phyloP scores from a whole-genome alignment of 371 early-diverging fungal species.

The Apophysomyces trapeziformis region DNA sequence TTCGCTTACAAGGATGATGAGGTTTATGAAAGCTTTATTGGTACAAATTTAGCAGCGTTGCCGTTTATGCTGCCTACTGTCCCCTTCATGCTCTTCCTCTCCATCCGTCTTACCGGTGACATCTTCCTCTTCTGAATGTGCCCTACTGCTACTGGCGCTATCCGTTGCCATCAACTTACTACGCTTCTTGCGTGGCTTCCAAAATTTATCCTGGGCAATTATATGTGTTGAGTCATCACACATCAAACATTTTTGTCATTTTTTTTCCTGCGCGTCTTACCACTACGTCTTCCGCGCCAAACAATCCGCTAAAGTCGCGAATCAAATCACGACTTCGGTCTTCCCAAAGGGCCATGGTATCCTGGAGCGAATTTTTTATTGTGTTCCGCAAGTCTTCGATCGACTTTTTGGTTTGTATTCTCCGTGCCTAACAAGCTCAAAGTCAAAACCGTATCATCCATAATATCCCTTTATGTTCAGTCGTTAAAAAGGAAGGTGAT shows the following conservation, averaged over 20 bases:
- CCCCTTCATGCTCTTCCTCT: conserved; percentile 13
- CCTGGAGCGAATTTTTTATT: conserved; percentile 49
- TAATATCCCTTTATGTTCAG: neutral
- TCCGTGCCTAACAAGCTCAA: conserved; percentile 61
- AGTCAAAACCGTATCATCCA: neutral
- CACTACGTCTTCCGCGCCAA: conserved; percentile 72
- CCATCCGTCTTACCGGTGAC: neutral
- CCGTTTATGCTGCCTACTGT: neutral
- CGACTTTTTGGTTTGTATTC: conserved; percentile 76
- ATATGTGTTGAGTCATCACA: no score
- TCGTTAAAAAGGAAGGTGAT: neutral
- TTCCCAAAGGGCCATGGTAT: conserved; percentile 74
- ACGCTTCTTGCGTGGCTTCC: conserved; percentile 15
- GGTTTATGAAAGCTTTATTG: conserved; percentile 9
- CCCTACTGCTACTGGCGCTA: conserved; percentile 10
- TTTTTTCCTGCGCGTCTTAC: conserved; percentile 22
- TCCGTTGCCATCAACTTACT: conserved; percentile 14
- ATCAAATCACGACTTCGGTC: conserved; percentile 73
- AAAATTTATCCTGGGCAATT: conserved; percentile 16
- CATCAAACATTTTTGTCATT: neutral
- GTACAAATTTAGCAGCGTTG: conserved; percentile 2
- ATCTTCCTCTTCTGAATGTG: conserved; percentile 11
- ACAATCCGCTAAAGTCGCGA: conserved; percentile 70
- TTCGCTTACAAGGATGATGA: neutral
- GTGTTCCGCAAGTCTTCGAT: conserved; percentile 69